phyloP scores from a whole-genome alignment of 345 rosid species.

The Turnera subulata region DNA sequence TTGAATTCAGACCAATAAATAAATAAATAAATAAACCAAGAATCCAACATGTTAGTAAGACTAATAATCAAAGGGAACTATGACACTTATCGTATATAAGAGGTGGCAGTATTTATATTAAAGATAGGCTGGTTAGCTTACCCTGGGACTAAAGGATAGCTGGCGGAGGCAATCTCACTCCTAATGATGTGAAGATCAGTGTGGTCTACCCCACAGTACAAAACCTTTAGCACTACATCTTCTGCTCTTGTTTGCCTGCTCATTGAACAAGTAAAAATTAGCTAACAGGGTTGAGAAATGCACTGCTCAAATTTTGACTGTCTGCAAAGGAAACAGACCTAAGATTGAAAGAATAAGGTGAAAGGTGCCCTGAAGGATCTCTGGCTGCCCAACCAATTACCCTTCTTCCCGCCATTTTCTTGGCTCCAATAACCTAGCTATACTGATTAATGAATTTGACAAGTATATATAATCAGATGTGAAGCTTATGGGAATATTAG shows the following conservation, averaged over 20 bases:
- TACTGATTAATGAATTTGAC: too few species aligned
- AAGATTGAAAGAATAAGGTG: slow-evolving; percentile 60
- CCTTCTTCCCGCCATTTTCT: slow-evolving; percentile 5
- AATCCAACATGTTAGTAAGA: background rate
- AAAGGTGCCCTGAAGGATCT: slow-evolving; percentile 63
- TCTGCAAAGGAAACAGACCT: slow-evolving; percentile 27
- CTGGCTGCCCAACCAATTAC: slow-evolving; percentile 71
- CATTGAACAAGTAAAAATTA: background rate
- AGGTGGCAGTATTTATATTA: too few species aligned
- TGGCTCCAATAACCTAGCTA: too few species aligned
- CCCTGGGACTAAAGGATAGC: slow-evolving; percentile 87
- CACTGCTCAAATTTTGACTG: background rate
- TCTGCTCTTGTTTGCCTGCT: slow-evolving; percentile 66
- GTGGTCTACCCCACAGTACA: slow-evolving; percentile 70
- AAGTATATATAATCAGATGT: too few species aligned
- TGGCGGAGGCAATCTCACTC: slow-evolving; percentile 56
- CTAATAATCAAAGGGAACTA: background rate
- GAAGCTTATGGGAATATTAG: too few species aligned
- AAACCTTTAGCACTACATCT: slow-evolving; percentile 57
- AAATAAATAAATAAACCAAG: too few species aligned
- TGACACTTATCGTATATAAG: too few species aligned
- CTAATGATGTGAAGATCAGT: slow-evolving; percentile 67
- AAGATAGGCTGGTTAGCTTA: slow-evolving; percentile 12
- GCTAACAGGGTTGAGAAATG: too few species aligned
- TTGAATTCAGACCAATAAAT: slow-evolving; percentile 6